Evolutionary conservation across 805 yeast species (phyloP).

Genomic region (Myxozyma lipomycoides): DNA sequence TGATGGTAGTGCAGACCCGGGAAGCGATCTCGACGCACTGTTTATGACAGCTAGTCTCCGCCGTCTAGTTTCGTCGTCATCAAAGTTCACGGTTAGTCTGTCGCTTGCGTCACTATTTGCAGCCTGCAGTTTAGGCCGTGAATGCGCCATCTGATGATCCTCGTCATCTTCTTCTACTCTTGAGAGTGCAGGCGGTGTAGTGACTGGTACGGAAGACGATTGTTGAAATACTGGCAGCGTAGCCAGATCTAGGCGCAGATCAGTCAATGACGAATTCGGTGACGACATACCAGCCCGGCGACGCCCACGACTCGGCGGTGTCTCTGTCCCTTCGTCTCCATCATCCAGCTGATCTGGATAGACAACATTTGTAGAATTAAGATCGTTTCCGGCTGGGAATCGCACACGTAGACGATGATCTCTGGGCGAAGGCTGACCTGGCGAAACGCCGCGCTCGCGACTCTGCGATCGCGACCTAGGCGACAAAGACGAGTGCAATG

Average conservation of each 20-base stretch:
- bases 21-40: conserved; percentile 20
- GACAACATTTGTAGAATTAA: conserved; percentile 26
- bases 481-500: conserved; percentile 22
- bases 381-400: conserved; percentile 33
- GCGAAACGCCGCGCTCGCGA: conserved; percentile 21
- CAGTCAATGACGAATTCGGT: background rate
- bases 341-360: conserved; percentile 20
- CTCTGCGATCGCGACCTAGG: conserved; percentile 24
- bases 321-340: background rate
- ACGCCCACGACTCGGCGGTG: background rate
- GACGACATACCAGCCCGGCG: background rate
- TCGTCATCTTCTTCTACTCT: background rate
- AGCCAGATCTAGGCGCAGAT: background rate
- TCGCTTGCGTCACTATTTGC: background rate
- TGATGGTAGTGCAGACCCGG: conserved; percentile 10
- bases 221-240: background rate
- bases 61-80: conserved; percentile 16
- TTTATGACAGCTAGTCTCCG: conserved; percentile 13
- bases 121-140: background rate
- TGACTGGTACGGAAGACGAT: background rate
- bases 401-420: conserved; percentile 26
- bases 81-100: background rate
- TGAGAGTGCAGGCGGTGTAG: background rate
- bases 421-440: conserved; percentile 24
- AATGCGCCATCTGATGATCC: background rate